Percentiles rank a stretch among this genome's conserved stretches.
Evolutionary conservation across 495 filamentous ascomycete species (phyloP).

Genomic region (Lepidopterella palustris): DNA sequence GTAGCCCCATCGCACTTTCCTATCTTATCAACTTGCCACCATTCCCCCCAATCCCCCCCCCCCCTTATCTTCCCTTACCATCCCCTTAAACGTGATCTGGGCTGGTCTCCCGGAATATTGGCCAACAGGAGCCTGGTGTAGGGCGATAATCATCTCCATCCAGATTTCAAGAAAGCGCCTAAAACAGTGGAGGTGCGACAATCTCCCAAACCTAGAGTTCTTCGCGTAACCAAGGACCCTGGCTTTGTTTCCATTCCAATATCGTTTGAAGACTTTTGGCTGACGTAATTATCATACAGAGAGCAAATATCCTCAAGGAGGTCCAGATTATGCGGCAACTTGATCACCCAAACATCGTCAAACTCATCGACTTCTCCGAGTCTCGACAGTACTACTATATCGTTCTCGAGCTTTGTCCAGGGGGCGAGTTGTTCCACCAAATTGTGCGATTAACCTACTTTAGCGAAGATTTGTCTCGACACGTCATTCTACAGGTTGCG

Average conservation of each 20-base stretch:
- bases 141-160: slow-evolving; percentile 82
- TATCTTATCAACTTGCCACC: slow-evolving; percentile 21
- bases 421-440: slow-evolving; percentile 96
- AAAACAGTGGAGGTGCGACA: slow-evolving; percentile 96
- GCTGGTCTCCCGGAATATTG: slow-evolving; percentile 28
- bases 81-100: slow-evolving; percentile 38
- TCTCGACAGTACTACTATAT: slow-evolving; percentile 96
- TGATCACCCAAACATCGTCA: slow-evolving; percentile 92
- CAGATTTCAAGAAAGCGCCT: slow-evolving; percentile 87
- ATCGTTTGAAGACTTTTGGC: slow-evolving; percentile 14
- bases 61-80: slow-evolving; percentile 28
- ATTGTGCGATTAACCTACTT: slow-evolving; percentile 98
- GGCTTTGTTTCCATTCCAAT: slow-evolving; percentile 2
- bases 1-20: slow-evolving; percentile 19
- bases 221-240: slow-evolving; percentile 11
- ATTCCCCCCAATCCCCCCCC: slow-evolving; percentile 20
- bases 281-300: slow-evolving; percentile 49
- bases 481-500: slow-evolving; percentile 91
- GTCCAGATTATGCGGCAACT: slow-evolving; percentile 97
- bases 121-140: slow-evolving; percentile 48
- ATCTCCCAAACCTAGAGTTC: slow-evolving; percentile 36
- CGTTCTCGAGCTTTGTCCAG: slow-evolving; percentile 87
- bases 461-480: slow-evolving; percentile 87
- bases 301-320: slow-evolving; percentile 95
- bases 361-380: slow-evolving; percentile 87